Conservation (phyloP, 2,329 filamentous ascomycete species). For the Pseudopyrenochaeta lycopersici region DNA sequence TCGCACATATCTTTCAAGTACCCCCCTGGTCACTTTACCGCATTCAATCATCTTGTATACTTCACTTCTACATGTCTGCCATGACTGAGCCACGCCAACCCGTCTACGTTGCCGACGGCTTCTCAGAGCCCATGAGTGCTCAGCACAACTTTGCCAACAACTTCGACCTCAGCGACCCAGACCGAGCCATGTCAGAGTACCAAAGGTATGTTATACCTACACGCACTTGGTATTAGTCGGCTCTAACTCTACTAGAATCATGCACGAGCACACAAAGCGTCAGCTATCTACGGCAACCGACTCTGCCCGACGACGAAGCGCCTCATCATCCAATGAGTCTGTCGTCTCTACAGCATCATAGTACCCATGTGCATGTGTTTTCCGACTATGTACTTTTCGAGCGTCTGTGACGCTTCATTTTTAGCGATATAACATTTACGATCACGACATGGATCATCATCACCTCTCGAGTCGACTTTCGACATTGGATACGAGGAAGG, state of each 20-base stretch:
- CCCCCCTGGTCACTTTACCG: not conserved
- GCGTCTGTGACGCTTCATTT: constrained; percentile 15
- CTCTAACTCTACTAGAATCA: constrained; percentile 48
- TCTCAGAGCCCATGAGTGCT: constrained; percentile 52
- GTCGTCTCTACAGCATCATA: constrained; percentile 33
- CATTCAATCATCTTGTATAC: not conserved
- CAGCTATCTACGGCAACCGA: constrained; percentile 57
- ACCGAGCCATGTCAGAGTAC: constrained; percentile 53
- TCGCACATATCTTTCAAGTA: not conserved
- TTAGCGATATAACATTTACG: constrained; percentile 8
- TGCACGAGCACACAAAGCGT: constrained; percentile 61
- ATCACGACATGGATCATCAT: constrained; percentile 1
- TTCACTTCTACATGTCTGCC: constrained; percentile 28
- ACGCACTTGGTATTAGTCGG: not conserved
- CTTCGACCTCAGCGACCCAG: constrained; percentile 53
- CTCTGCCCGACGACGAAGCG: constrained; percentile 53
- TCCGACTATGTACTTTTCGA: not conserved
- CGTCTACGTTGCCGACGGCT: constrained; percentile 51
- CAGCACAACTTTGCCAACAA: constrained; percentile 56
- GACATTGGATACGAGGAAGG: too few species aligned
- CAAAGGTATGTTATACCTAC: constrained; percentile 47
- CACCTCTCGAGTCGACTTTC: not conserved
- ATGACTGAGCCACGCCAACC: constrained; percentile 26
- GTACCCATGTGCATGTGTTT: not conserved
- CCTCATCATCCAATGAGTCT: constrained; percentile 20